Evolutionary conservation across 192 early-diverging fungal genomes (phyloP).

Genomic region (Linnemannia schmuckeri): DNA sequence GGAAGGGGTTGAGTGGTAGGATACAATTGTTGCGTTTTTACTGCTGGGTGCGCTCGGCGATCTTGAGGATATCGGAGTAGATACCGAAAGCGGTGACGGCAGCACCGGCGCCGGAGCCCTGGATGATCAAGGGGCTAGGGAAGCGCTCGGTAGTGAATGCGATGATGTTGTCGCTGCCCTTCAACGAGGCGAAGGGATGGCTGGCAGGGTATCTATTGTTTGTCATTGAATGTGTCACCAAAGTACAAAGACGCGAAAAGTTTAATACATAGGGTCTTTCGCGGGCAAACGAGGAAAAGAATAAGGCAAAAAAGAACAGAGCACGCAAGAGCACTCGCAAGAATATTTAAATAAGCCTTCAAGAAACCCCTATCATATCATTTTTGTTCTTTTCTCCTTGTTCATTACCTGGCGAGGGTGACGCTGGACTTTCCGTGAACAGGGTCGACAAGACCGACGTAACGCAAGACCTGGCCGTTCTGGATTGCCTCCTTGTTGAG

Average conservation of each 20-base stretch:
- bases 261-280: background rate
- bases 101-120: slow-evolving; percentile 96
- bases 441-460: slow-evolving; percentile 91
- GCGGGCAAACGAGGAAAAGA: slow-evolving; percentile 7
- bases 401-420: slow-evolving; percentile 74
- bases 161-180: slow-evolving; percentile 99
- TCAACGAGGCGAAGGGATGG: slow-evolving; percentile 96
- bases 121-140: slow-evolving; percentile 95
- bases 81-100: slow-evolving; percentile 99
- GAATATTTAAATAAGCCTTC: background rate
- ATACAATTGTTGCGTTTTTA: background rate
- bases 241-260: background rate
- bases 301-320: background rate
- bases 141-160: slow-evolving; percentile 95
- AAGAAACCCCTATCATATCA: background rate
- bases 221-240: background rate
- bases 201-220: slow-evolving; percentile 78
- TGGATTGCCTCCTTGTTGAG: slow-evolving; percentile 84
- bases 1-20: no score
- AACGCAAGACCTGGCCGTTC: slow-evolving; percentile 87
- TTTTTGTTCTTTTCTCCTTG: background rate
- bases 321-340: background rate
- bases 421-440: slow-evolving; percentile 77
- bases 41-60: slow-evolving; percentile 71
- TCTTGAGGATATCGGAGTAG: slow-evolving; percentile 93